A percentile compares a stretch with the other conserved stretches of the same genome.
These are phyloP conservation scores for Peronospora belbahrii DNA, from an alignment of 352 stramenopile genomes.

Conservation along the genomic window DNA sequence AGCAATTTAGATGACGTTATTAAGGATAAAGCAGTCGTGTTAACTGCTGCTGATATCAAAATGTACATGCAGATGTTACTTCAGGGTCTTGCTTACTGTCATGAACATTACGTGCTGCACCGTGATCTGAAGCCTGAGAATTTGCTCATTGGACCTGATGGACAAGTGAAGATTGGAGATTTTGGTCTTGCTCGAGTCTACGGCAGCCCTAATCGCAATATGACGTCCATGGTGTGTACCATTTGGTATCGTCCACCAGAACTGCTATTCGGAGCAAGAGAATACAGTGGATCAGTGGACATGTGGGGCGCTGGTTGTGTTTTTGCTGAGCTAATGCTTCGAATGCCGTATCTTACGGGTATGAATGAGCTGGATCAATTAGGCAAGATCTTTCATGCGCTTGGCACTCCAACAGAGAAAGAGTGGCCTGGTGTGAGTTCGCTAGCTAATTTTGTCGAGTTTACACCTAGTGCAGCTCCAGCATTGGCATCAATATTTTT, in stretches of 20 bases:
- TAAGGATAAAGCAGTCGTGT: constrained; percentile 82
- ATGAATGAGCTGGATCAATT: constrained; percentile 81
- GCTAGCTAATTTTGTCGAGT: constrained; percentile 76
- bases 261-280: constrained; percentile 74
- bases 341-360: constrained; percentile 70
- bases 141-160: constrained; percentile 72
- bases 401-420: constrained; percentile 75
- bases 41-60: constrained; percentile 82
- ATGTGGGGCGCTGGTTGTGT: constrained; percentile 87
- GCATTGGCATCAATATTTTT: constrained; percentile 67
- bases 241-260: constrained; percentile 86
- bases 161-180: constrained; percentile 83
- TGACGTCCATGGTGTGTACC: constrained; percentile 86
- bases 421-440: constrained; percentile 69
- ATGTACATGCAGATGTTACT: constrained; percentile 86
- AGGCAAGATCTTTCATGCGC: constrained; percentile 82
- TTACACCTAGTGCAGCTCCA: constrained; percentile 56
- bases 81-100: constrained; percentile 65
- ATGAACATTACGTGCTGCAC: constrained; percentile 78
- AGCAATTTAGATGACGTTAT: constrained; percentile 86
- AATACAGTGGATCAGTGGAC: constrained; percentile 83
- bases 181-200: constrained; percentile 84
- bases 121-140: constrained; percentile 87
- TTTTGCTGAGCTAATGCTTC: constrained; percentile 81
- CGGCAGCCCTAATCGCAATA: constrained; percentile 78